phyloP scores from a whole-genome alignment of 2,329 filamentous ascomycete species.

The Pseudogymnoascus sp. region DNA sequence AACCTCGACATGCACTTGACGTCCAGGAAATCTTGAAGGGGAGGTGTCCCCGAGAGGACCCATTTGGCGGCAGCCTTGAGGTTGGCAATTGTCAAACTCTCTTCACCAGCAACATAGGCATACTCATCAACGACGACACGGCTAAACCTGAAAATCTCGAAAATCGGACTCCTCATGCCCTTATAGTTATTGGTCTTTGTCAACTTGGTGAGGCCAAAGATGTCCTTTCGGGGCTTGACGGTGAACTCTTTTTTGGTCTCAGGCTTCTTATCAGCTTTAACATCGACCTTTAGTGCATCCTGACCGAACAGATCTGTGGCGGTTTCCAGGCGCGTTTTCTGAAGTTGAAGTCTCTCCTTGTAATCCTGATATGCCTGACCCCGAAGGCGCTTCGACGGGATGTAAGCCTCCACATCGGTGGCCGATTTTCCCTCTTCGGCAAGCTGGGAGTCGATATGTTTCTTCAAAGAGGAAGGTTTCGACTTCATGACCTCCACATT shows the following conservation, averaged over 20 bases:
- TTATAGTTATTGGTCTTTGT: slow-evolving; percentile 22
- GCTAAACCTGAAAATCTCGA: slow-evolving; percentile 54
- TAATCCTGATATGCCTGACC: slow-evolving; percentile 25
- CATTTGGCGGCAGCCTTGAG: slow-evolving; percentile 37
- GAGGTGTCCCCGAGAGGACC: slow-evolving; percentile 56
- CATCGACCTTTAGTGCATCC: neutral
- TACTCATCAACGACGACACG: slow-evolving; percentile 58
- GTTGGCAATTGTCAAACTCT: slow-evolving; percentile 28
- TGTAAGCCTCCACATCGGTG: slow-evolving; percentile 29
- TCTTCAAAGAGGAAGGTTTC: slow-evolving; percentile 20
- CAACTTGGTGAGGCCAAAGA: slow-evolving; percentile 5
- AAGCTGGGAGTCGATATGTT: slow-evolving; percentile 24
- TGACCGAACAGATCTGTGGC: neutral
- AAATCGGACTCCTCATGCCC: slow-evolving; percentile 28
- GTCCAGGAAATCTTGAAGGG: slow-evolving; percentile 47
- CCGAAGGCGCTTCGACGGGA: slow-evolving; percentile 32
- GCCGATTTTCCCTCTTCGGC: slow-evolving; percentile 24
- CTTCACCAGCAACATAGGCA: slow-evolving; percentile 41
- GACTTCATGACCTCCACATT: slow-evolving; percentile 23
- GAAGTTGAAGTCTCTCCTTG: slow-evolving; percentile 9
- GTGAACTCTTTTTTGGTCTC: neutral
- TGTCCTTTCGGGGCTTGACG: slow-evolving; percentile 7
- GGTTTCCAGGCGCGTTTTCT: neutral
- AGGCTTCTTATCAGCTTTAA: neutral
- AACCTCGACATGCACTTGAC: slow-evolving; percentile 50